Evolutionary conservation across 2,329 filamentous ascomycete species (phyloP), one percentile per base, ranked within the genome.

Genomic region (Colletotrichum sublineola): DNA sequence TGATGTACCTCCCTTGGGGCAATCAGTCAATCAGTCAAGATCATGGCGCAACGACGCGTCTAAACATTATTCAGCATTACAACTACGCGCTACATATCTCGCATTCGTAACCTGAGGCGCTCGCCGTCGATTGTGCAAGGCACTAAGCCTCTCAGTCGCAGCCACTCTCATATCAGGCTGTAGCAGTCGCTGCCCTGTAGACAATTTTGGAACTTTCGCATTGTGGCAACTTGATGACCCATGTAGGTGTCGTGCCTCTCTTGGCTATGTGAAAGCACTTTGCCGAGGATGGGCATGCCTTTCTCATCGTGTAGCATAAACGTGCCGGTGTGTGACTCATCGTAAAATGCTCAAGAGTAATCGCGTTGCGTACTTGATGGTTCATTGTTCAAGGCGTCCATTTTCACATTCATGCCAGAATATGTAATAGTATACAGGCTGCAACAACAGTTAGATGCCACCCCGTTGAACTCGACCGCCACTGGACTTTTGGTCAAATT

Each of bases 371-470:
- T 55, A 15, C 48, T 14, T 5, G 12, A 15, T 68, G 18, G n/a
- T 46, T 31, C 50, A 36, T 55, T 60, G 53, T 55, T 33, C 36
- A 52, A 48, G 38, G 55, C 20, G 40, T 70, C 46, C 36, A 52
- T 8, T 7, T 69, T 70, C 40, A 18, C 20, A 44, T 70, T 65
- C 55, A 56, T 70, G 66, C 40, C 48, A 24, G 6, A 31, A 29
- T 46, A 9, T 53, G 38, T 55, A 40, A 8, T 65, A 73, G 46
- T 73, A 31, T 70, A 73, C 70, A 70, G 38, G 33, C 24, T 46
- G 33, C 48, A 61, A 56, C 46, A 58, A 40, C 24, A 42, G 61
- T 52, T 40, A 33, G 46, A 40, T 33, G 38, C 55, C 52, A 36
- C 52, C 44, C 20, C 29, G 42, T 36, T 67, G 58, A 44, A 33